Conservation (phyloP, 805 yeast genomes). For the Hanseniaspora occidentalis region DNA sequence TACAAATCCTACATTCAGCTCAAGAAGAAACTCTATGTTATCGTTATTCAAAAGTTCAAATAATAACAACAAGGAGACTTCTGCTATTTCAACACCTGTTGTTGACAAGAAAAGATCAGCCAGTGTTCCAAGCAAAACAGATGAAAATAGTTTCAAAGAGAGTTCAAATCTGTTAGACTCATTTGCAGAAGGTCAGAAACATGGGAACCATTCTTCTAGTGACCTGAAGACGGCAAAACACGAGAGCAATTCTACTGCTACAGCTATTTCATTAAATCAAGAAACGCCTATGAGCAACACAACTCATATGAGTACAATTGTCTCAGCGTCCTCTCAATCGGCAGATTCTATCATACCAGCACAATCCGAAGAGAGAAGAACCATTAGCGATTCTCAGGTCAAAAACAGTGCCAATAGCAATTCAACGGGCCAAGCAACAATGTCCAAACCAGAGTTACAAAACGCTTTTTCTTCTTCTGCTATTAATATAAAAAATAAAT, state of each 20-base stretch:
- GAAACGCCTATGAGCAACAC: not conserved
- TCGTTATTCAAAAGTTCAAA: not conserved
- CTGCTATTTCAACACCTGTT: not conserved
- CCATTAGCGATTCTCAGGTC: not conserved
- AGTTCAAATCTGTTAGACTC: not conserved
- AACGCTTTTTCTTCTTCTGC: conserved; percentile 23
- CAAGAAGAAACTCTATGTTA: not conserved
- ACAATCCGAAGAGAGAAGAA: not conserved
- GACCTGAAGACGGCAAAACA: not conserved
- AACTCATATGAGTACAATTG: not conserved
- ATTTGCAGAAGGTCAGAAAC: not conserved
- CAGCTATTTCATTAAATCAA: no score
- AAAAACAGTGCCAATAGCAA: conserved; percentile 13
- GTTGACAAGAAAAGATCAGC: not conserved
- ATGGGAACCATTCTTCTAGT: not conserved
- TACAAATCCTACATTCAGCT: not conserved
- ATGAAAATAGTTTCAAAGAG: not conserved
- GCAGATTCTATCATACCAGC: no score
- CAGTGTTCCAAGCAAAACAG: not conserved
- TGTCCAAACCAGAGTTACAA: conserved; percentile 6
- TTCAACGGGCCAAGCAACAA: conserved; percentile 9
- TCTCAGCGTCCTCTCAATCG: not conserved
- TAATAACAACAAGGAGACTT: not conserved
- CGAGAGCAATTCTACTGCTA: not conserved
- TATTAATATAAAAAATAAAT: conserved; percentile 36